Base-by-base conservation (phyloP, 805 yeast species). In the Sugiyamaella floridensis region DNA sequence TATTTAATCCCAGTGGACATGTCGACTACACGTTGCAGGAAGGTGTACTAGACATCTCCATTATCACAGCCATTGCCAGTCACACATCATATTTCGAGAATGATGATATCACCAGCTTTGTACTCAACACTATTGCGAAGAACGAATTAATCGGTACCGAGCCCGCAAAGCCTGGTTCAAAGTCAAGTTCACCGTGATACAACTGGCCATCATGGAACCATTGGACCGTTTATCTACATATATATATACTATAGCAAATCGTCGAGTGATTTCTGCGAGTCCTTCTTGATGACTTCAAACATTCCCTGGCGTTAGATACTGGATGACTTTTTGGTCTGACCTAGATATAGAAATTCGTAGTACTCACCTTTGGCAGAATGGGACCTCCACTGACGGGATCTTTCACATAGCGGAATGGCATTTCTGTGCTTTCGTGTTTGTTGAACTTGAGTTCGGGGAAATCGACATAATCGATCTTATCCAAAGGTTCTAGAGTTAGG, bases 371-470 rank as follows among this genome's bases (percentile, higher is more conserved):
- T 0, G 99, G 99, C 63, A 92, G 74, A 10, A 93, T 86, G 1
- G 99, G 98, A 55, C 79, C 76, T 2, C 80, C 81, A 1, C 76
- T 60, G 0, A 63, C 67, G 32, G 52, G 48, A 60, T 86, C 86
- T 54, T 83, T 70, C 15, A 92, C 85, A 63, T 92, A 92, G 65
- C 99, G 77, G 72, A 92, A 92, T 2, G 99, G 99, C 99, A 92
- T 92, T 66, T 92, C 97, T 0, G 97, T 89, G 2, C 95, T 86
- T 69, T 93, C 99, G 63, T 86, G 81, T 66, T 84, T 85, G 69
- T 76, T 84, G 72, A 86, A 92, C 65, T 89, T 80, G 60, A 92
- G 85, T 69, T 92, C 98, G 2, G 99, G 99, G 66, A 87, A 89
- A 67, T 93, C 98, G 49, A 92, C 81, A 66, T 88, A 92, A 52